These are phyloP conservation scores for Debaryomyces prosopidis DNA, from an alignment of 805 yeast species.

Conservation along the genomic window DNA sequence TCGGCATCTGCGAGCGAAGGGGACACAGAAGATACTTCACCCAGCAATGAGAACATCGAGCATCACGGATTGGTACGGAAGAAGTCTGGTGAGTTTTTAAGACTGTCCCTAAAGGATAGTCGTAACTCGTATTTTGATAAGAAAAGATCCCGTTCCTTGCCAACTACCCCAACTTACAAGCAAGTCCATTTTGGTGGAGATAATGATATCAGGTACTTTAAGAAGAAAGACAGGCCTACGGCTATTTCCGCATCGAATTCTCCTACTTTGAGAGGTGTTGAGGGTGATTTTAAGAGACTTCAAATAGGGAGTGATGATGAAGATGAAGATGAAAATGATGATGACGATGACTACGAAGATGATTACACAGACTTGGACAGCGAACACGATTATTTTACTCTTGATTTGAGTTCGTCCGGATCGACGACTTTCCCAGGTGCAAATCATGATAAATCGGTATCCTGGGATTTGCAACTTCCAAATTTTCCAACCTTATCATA, in stretches of 20 bases:
- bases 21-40: background rate
- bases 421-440: conserved; percentile 11
- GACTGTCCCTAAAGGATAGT: conserved; percentile 64
- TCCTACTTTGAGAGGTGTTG: conserved; percentile 37
- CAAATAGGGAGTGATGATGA: conserved; percentile 15
- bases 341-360: conserved; percentile 6
- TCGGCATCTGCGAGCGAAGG: no score
- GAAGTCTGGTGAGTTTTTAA: conserved; percentile 85
- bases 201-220: conserved; percentile 70
- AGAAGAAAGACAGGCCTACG: conserved; percentile 70
- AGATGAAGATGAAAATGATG: conserved; percentile 18
- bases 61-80: conserved; percentile 60
- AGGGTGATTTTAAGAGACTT: conserved; percentile 1
- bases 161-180: conserved; percentile 57
- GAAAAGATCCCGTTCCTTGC: conserved; percentile 36
- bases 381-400: conserved; percentile 2
- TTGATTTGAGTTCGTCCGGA: conserved; percentile 12
- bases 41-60: conserved; percentile 1
- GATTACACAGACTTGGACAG: conserved; percentile 4
- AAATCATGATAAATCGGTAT: conserved; percentile 8
- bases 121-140: conserved; percentile 28
- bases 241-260: conserved; percentile 71
- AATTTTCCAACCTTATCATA: conserved; percentile 49
- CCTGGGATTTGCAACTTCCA: conserved; percentile 46
- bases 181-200: conserved; percentile 80